Percentiles rank a stretch among this genome's conserved stretches.
phyloP scores from a whole-genome alignment of 2,329 filamentous ascomycete species.

The Fusarium miscanthi region DNA sequence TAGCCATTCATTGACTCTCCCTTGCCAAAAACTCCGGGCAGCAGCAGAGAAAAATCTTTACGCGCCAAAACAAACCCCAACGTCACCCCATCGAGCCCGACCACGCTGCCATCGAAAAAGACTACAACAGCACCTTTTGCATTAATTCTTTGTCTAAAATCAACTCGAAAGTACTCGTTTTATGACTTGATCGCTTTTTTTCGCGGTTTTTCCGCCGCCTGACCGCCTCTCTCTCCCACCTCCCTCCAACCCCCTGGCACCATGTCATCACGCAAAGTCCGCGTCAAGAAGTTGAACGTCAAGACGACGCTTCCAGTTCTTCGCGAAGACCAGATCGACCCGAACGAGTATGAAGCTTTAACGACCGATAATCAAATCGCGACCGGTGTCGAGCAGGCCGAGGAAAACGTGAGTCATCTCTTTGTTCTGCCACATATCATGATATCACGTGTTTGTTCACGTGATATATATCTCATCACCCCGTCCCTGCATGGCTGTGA shows the following conservation, averaged over 20 bases:
- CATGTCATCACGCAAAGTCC: conserved; percentile 76
- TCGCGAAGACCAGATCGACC: conserved; percentile 90
- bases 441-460: conserved; percentile 63
- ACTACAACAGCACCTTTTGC: conserved; percentile 61
- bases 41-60: conserved; percentile 62
- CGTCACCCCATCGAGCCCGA: conserved; percentile 65
- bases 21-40: conserved; percentile 49
- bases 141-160: conserved; percentile 63
- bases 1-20: conserved; percentile 33
- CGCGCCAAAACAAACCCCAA: conserved; percentile 65
- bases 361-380: conserved; percentile 87
- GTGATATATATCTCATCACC: conserved; percentile 52
- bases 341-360: conserved; percentile 85
- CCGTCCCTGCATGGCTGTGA: neutral
- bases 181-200: conserved; percentile 74
- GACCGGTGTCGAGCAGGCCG: conserved; percentile 95
- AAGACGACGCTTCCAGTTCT: conserved; percentile 90
- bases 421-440: conserved; percentile 43
- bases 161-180: conserved; percentile 65
- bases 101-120: conserved; percentile 65
- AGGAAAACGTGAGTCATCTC: conserved; percentile 87
- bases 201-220: conserved; percentile 68
- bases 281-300: conserved; percentile 90
- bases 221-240: conserved; percentile 51
- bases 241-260: conserved; percentile 55